Percentiles rank a stretch among this genome's conserved stretches.
These are phyloP conservation scores for Neurospora sublineolata DNA, from an alignment of 495 filamentous ascomycete genomes.

Conservation along the genomic window DNA sequence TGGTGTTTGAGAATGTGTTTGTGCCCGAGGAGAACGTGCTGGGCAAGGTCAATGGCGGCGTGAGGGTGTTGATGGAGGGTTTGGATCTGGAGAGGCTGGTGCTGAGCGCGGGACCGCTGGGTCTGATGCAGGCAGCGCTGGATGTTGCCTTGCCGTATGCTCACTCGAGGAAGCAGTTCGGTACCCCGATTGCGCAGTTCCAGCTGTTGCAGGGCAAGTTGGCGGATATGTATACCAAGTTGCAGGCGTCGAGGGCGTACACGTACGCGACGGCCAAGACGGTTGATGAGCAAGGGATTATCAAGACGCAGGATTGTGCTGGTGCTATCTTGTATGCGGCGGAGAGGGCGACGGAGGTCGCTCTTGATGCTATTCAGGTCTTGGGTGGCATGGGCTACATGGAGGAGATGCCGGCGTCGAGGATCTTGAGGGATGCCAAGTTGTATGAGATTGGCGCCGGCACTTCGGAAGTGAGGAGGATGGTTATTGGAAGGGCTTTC, in stretches of 20 bases:
- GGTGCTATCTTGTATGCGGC: conserved; percentile 91
- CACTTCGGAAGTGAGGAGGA: conserved; percentile 83
- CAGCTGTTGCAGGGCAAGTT: conserved; percentile 89
- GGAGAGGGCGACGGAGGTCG: conserved; percentile 80
- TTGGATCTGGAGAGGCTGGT: conserved; percentile 90
- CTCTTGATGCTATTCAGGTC: conserved; percentile 85
- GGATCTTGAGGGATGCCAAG: conserved; percentile 67
- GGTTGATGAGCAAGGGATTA: conserved; percentile 59
- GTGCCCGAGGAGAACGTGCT: conserved; percentile 75
- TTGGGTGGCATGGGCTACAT: conserved; percentile 94
- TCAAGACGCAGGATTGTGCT: conserved; percentile 85
- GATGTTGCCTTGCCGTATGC: conserved; percentile 84
- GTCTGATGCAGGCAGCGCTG: conserved; percentile 86
- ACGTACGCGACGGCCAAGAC: conserved; percentile 65
- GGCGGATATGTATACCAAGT: conserved; percentile 94
- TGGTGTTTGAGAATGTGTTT: conserved; percentile 87
- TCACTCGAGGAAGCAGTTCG: conserved; percentile 83
- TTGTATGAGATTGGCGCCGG: conserved; percentile 97
- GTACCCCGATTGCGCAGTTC: conserved; percentile 76
- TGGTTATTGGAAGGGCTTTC: conserved; percentile 91
- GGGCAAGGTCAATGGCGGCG: conserved; percentile 68
- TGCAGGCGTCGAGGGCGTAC: conserved; percentile 69
- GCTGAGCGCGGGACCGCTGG: conserved; percentile 80
- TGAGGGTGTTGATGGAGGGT: conserved; percentile 90
- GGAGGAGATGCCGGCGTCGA: conserved; percentile 84